Evolutionary conservation across 176 grass and related monocot genomes (phyloP).

Genomic region (Oropetium thomaeum): DNA sequence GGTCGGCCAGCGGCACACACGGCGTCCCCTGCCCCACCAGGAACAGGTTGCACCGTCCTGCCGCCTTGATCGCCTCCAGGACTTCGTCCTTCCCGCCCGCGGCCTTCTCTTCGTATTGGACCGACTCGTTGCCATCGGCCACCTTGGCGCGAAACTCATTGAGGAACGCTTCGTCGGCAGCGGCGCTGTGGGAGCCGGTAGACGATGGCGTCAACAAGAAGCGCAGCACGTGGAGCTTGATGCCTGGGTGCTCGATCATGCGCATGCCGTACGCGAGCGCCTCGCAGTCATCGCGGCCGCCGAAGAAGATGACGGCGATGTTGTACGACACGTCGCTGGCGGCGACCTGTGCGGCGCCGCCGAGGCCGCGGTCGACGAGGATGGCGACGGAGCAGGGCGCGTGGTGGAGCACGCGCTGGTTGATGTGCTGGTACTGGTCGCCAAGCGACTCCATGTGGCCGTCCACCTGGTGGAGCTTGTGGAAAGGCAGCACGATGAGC

Average conservation of each 20-base stretch:
- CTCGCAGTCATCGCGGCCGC: constrained; percentile 80
- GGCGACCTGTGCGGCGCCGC: constrained; percentile 58
- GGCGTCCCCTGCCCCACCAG: constrained; percentile 42
- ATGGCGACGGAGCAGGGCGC: constrained; percentile 72
- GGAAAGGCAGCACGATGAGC: constrained; percentile 74
- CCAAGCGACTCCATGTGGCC: no score
- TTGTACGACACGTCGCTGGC: constrained; percentile 48
- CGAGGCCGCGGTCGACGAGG: constrained; percentile 81
- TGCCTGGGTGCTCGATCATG: constrained; percentile 66
- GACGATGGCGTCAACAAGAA: constrained; percentile 11
- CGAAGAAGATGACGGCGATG: constrained; percentile 62
- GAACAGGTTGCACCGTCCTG: constrained; percentile 40
- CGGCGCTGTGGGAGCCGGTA: background rate
- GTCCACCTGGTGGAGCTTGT: constrained; percentile 53
- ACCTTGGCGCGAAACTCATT: constrained; percentile 25
- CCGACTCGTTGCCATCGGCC: constrained; percentile 23
- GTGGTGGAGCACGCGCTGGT: constrained; percentile 64
- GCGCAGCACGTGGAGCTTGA: constrained; percentile 35
- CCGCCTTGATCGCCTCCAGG: constrained; percentile 19
- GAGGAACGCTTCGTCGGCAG: constrained; percentile 10
- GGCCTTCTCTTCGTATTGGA: constrained; percentile 37
- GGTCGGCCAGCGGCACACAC: constrained; percentile 19
- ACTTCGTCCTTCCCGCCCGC: constrained; percentile 8
- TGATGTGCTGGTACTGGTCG: constrained; percentile 54
- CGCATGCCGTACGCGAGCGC: constrained; percentile 53